Percentiles rank a stretch among this genome's conserved stretches.
These are phyloP conservation scores for Graphilbum ipis-grandicollis DNA, from an alignment of 2,329 filamentous ascomycete genomes.

Conservation along the genomic window DNA sequence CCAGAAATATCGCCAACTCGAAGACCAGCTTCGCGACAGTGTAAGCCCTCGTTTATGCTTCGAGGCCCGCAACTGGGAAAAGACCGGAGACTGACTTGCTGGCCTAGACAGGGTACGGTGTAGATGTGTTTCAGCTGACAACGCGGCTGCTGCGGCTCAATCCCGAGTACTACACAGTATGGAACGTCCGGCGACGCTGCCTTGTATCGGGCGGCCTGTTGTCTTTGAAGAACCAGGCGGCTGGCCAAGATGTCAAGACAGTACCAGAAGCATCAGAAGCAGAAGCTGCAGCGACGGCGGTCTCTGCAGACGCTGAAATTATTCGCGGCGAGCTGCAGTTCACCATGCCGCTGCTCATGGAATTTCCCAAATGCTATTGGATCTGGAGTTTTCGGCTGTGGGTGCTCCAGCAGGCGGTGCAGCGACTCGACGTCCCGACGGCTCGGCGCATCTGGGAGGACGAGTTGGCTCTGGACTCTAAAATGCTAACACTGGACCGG, in stretches of 20 bases:
- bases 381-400: slow-evolving; percentile 94
- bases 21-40: slow-evolving; percentile 48
- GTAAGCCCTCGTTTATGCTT: slow-evolving; percentile 21
- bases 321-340: slow-evolving; percentile 64
- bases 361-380: slow-evolving; percentile 97
- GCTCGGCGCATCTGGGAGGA: slow-evolving; percentile 62
- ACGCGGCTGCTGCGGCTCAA: slow-evolving; percentile 60
- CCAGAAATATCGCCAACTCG: slow-evolving; percentile 53
- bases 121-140: slow-evolving; percentile 46
- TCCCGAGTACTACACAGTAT: slow-evolving; percentile 80
- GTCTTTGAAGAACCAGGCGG: slow-evolving; percentile 23
- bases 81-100: too few relatives aligned
- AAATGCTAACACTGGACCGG: slow-evolving; percentile 74
- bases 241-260: slow-evolving; percentile 31
- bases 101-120: slow-evolving; percentile 25
- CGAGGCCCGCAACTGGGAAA: background rate
- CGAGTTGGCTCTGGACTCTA: slow-evolving; percentile 66
- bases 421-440: slow-evolving; percentile 34
- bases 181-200: slow-evolving; percentile 69
- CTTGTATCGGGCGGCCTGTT: slow-evolving; percentile 42
- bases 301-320: slow-evolving; percentile 22
- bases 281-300: background rate
- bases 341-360: slow-evolving; percentile 65
- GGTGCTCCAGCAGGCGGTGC: slow-evolving; percentile 57
- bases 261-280: background rate